Conservation (phyloP, 306 rosid genomes). For the Dryas drummondii region DNA sequence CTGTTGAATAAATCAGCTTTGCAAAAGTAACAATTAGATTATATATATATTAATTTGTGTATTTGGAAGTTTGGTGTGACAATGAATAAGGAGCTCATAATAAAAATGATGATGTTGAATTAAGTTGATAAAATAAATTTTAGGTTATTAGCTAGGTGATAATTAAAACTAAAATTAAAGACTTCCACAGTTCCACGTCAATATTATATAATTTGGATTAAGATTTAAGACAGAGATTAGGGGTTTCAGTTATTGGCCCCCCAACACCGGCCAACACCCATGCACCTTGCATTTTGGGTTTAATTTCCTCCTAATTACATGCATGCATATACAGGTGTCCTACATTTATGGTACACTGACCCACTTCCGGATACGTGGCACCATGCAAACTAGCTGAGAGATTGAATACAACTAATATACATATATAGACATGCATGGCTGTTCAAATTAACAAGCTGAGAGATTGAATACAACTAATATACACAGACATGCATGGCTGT, state of each 20-base stretch:
- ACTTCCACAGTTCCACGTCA: too few species aligned
- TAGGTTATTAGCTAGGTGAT: too few species aligned
- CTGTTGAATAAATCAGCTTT: too few species aligned
- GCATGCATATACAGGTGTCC: background rate
- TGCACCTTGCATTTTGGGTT: background rate
- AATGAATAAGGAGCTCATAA: too few species aligned
- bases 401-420: background rate
- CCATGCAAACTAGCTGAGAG: constrained; percentile 1
- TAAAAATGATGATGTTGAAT: too few species aligned
- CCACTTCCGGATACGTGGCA: constrained; percentile 2
- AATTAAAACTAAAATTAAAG: too few species aligned
- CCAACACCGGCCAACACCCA: background rate
- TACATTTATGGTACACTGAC: too few species aligned
- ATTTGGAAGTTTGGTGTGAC: too few species aligned
- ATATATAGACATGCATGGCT: background rate
- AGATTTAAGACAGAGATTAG: background rate
- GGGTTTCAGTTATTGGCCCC: background rate
- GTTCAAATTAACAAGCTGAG: background rate
- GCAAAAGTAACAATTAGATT: too few species aligned
- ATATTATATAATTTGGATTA: background rate
- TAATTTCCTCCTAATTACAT: background rate
- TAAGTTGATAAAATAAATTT: too few species aligned
- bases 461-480: background rate
- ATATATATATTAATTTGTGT: too few species aligned
- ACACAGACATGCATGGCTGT: background rate